Evolutionary conservation across 1,284 basidiomycete species (phyloP).

Genomic region (Prillingera fragicola): DNA sequence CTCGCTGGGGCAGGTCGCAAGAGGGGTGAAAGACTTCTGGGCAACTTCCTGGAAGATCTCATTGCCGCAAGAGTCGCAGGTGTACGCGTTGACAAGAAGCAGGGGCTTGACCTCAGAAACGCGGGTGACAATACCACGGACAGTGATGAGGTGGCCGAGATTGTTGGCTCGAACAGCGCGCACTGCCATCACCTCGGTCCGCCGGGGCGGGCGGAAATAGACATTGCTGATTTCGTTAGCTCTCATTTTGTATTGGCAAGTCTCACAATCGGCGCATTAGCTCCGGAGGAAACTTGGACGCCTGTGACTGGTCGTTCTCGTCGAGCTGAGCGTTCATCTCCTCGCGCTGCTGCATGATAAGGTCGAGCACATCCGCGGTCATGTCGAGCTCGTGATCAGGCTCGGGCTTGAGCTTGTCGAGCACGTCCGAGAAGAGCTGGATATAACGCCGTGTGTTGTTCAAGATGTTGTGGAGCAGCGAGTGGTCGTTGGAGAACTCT

Average conservation of each 20-base stretch:
- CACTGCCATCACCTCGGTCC: conserved; percentile 72
- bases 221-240: conserved; percentile 63
- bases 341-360: conserved; percentile 85
- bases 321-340: conserved; percentile 65
- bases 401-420: conserved; percentile 79
- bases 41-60: conserved; percentile 98
- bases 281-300: conserved; percentile 84
- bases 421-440: conserved; percentile 79
- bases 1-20: conserved; percentile 77
- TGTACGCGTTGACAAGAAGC: conserved; percentile 94
- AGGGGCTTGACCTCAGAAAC: conserved; percentile 98
- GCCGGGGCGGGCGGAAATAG: conserved; percentile 80
- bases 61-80: conserved; percentile 95
- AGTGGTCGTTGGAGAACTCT: conserved; percentile 55
- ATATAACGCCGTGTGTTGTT: conserved; percentile 87
- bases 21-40: conserved; percentile 85
- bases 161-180: conserved; percentile 80
- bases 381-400: conserved; percentile 84
- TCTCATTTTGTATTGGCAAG: not conserved
- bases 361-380: conserved; percentile 86
- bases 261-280: conserved; percentile 90
- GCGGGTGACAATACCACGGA: conserved; percentile 95
- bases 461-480: conserved; percentile 68
- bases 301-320: conserved; percentile 21
- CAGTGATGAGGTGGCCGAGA: conserved; percentile 87